Percentiles rank a stretch among this genome's conserved stretches.
These are phyloP conservation scores for Pseudopithomyces maydicus DNA, from an alignment of 2,329 filamentous ascomycete genomes.

Conservation along the genomic window DNA sequence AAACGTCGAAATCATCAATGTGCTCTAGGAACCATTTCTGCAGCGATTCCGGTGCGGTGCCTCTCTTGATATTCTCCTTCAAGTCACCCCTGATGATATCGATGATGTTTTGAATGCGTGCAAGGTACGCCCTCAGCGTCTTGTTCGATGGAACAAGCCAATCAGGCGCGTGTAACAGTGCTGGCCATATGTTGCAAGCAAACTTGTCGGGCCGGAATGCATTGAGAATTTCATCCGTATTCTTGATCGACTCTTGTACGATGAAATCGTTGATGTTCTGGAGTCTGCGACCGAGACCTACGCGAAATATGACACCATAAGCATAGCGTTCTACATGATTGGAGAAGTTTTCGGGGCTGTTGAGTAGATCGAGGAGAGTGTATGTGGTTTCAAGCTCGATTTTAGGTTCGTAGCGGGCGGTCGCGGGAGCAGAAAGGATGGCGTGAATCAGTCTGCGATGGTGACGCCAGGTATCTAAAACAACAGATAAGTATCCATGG, in stretches of 20 bases:
- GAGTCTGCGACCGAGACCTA: background rate
- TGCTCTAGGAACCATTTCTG: background rate
- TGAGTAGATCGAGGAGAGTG: background rate
- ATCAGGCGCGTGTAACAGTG: background rate
- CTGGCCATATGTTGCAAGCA: background rate
- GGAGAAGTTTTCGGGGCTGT: background rate
- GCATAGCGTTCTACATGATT: background rate
- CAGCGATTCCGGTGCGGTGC: background rate
- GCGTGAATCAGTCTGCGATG: background rate
- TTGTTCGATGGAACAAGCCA: conserved; percentile 1
- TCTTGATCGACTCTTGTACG: background rate
- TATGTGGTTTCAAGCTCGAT: background rate
- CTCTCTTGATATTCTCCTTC: background rate
- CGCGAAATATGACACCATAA: background rate
- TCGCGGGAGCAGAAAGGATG: background rate
- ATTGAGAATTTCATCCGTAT: background rate
- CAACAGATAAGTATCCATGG: background rate
- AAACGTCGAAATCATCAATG: background rate
- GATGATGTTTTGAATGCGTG: background rate
- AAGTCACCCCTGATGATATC: background rate
- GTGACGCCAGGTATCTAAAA: background rate
- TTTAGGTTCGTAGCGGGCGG: background rate
- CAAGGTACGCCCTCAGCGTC: background rate
- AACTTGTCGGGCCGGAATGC: background rate
- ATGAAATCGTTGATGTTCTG: background rate